Evolutionary conservation across 352 stramenopile genomes (phyloP), one percentile per base, ranked within the genome.

Genomic region (Pythium folliculosum): DNA sequence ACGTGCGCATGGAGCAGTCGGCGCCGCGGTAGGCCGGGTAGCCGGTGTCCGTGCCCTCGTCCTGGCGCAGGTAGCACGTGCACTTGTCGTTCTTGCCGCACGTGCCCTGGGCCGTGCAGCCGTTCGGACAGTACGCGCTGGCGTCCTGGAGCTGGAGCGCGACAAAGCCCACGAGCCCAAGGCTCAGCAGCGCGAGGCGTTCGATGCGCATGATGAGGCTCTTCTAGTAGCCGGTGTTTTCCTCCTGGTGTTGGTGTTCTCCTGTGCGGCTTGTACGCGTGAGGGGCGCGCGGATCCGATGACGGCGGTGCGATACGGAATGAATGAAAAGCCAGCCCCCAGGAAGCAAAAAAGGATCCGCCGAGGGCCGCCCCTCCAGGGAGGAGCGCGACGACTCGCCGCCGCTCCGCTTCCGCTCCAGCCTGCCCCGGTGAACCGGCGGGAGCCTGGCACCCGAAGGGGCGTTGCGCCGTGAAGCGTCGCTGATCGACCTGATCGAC

Each of bases 11-110:
- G 12, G 86, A 94, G 69, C 86, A 95, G 71, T 95, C 88, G 40
- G 81, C 81, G 23, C 86, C 85, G 23, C 80, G 88, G 68, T 77
- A 94, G 25, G 84, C 82, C 12, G 86, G 77, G 59, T 89, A 90
- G 17, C 35, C 67, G 30, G 51, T 1, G 9, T 75, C 67, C 5
- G n/a, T 57, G 43, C 60, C 60, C 71, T 90, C 76, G 49, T 92
- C 83, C 60, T 85, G 77, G 49, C 83, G 82, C 60, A 91, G 50
- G 82, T 97, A 97, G 81, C 93, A 98, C 62, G 91, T 95, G 76
- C 92, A 98, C 70, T 96, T 91, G 77, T 97, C 91, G 69, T 96
- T 94, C 65, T 86, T 85, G 32, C 84, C 82, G 75, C 90, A 96
- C 8, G 80, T 92, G 25, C 89, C 90, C 55, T 97, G 88, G 4